These are phyloP conservation scores for Phaeotremella fagi DNA, from an alignment of 768 basidiomycete genomes.

Conservation along the genomic window DNA sequence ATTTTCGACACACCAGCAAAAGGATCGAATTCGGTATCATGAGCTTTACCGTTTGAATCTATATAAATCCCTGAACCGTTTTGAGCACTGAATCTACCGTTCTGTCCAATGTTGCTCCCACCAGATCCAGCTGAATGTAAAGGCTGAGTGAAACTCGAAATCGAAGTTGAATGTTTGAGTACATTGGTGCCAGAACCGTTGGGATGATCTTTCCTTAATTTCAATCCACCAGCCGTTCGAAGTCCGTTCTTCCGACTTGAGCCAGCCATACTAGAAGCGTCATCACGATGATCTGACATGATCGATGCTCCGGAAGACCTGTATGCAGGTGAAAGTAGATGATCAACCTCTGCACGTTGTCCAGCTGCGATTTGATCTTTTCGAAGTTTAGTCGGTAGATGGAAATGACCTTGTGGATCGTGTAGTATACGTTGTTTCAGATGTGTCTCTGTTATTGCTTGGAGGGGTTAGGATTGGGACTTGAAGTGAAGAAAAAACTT, in stretches of 20 bases:
- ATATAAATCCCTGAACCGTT: slow-evolving; percentile 41
- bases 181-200: too few relatives aligned
- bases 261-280: slow-evolving; percentile 18
- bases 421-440: slow-evolving; percentile 21
- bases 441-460: slow-evolving; percentile 38
- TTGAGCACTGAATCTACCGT: too few relatives aligned
- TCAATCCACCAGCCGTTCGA: slow-evolving; percentile 9
- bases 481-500: slow-evolving; percentile 4
- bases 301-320: slow-evolving; percentile 9
- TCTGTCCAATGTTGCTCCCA: too few relatives aligned
- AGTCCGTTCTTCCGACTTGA: slow-evolving; percentile 13
- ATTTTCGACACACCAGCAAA: slow-evolving; percentile 42
- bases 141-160: slow-evolving; percentile 2
- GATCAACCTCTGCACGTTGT: slow-evolving; percentile 39
- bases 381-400: slow-evolving; percentile 18
- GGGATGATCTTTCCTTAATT: background rate
- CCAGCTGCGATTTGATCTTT: slow-evolving; percentile 29
- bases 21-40: slow-evolving; percentile 48
- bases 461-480: background rate
- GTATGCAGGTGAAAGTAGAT: slow-evolving; percentile 39
- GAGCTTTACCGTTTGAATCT: slow-evolving; percentile 40
- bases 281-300: slow-evolving; percentile 2
- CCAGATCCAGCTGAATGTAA: background rate
- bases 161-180: background rate
- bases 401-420: slow-evolving; percentile 33